Evolutionary conservation across 2,329 filamentous ascomycete species (phyloP).

Genomic region (Fusarium brachygibbosum): DNA sequence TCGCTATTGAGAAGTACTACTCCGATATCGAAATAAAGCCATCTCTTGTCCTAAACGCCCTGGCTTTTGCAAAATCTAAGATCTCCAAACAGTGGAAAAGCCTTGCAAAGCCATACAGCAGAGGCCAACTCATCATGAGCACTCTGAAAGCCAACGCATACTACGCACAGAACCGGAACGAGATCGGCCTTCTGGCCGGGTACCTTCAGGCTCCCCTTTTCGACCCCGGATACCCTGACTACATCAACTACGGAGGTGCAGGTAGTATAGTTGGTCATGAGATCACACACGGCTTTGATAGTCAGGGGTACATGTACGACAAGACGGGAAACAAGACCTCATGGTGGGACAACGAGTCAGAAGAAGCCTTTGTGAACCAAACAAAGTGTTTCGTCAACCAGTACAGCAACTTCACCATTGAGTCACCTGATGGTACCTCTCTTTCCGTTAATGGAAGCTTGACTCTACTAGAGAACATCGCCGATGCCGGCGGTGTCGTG

Average conservation of each 20-base stretch:
- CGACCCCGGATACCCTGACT: conserved; percentile 71
- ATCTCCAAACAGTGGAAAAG: conserved; percentile 67
- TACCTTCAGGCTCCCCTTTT: conserved; percentile 79
- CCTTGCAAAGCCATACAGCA: conserved; percentile 71
- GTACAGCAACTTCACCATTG: conserved; percentile 72
- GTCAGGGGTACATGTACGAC: conserved; percentile 73
- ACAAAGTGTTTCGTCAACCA: conserved; percentile 77
- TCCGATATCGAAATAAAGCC: conserved; percentile 62
- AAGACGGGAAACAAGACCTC: conserved; percentile 73
- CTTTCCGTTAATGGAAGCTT: conserved; percentile 73
- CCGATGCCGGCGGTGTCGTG: conserved; percentile 75
- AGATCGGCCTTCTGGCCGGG: conserved; percentile 71
- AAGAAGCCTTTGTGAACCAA: conserved; percentile 69
- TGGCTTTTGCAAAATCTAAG: conserved; percentile 64
- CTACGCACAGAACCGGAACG: conserved; percentile 74
- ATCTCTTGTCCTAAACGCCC: conserved; percentile 69
- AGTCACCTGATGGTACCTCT: conserved; percentile 66
- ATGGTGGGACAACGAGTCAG: conserved; percentile 75
- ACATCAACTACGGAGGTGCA: conserved; percentile 77
- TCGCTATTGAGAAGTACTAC: conserved; percentile 70
- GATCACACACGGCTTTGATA: conserved; percentile 78
- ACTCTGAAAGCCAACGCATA: conserved; percentile 75
- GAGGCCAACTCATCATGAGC: conserved; percentile 71
- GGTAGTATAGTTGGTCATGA: conserved; percentile 77
- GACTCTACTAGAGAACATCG: conserved; percentile 78